Evolutionary conservation across 306 rosid species (phyloP).

Genomic region (Pyrus pyrifolia): DNA sequence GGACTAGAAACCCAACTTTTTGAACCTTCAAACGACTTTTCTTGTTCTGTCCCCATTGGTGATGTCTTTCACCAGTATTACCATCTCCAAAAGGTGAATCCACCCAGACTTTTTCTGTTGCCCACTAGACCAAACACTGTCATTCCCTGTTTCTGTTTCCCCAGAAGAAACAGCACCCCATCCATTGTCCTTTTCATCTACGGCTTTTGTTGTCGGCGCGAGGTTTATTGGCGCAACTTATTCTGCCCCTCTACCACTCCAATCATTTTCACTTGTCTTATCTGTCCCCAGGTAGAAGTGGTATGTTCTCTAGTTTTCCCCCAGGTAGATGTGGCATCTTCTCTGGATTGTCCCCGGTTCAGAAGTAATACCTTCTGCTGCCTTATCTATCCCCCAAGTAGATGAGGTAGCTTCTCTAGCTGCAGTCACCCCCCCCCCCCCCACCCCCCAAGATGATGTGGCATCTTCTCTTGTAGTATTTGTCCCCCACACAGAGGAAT

Average conservation of each 20-base stretch:
- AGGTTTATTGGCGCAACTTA: constrained; percentile 13
- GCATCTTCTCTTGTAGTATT: not conserved
- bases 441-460: not conserved
- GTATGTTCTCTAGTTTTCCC: not conserved
- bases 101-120: constrained; percentile 22
- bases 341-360: not conserved
- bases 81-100: constrained; percentile 41
- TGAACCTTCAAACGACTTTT: too few relatives aligned
- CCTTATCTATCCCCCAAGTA: too few relatives aligned
- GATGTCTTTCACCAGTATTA: constrained; percentile 12
- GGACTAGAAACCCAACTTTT: too few relatives aligned
- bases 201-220: not conserved
- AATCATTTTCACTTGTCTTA: not conserved
- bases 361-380: not conserved
- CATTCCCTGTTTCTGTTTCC: too few relatives aligned
- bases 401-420: too few relatives aligned
- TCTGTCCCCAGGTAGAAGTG: not conserved
- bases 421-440: too few relatives aligned
- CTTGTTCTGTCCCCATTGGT: too few relatives aligned
- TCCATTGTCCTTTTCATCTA: not conserved
- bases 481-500: not conserved
- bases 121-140: too few relatives aligned
- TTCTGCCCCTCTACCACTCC: not conserved
- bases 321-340: not conserved
- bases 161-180: too few relatives aligned